These are phyloP conservation scores for Penicillium pulvis DNA, from an alignment of 495 filamentous ascomycete genomes.

Conservation along the genomic window DNA sequence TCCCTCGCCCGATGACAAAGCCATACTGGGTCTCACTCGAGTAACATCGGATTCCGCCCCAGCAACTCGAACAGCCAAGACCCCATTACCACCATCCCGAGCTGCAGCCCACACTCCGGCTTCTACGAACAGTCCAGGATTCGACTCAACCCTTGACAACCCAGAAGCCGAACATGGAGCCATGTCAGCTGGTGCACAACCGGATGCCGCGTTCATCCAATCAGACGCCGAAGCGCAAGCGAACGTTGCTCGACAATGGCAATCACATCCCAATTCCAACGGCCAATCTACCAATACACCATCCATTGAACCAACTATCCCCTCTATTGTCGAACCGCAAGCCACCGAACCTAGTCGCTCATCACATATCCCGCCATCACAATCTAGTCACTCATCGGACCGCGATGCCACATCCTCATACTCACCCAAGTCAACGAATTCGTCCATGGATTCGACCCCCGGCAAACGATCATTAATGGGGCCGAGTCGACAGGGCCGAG, in stretches of 20 bases:
- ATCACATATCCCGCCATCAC: conserved; percentile 28
- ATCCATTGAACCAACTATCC: conserved; percentile 50
- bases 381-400: conserved; percentile 59
- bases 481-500: conserved; percentile 30
- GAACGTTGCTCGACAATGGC: conserved; percentile 39
- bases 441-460: conserved; percentile 23
- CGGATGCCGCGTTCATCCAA: conserved; percentile 13
- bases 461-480: conserved; percentile 31
- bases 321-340: conserved; percentile 72
- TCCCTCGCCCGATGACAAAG: conserved; percentile 42
- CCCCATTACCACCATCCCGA: conserved; percentile 33
- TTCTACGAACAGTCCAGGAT: conserved; percentile 27
- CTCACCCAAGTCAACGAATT: conserved; percentile 25
- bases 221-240: conserved; percentile 11
- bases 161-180: conserved; percentile 26
- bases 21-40: conserved; percentile 59
- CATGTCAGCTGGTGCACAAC: conserved; percentile 3
- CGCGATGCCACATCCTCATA: conserved; percentile 36
- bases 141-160: conserved; percentile 33
- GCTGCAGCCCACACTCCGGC: conserved; percentile 24
- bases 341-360: conserved; percentile 37
- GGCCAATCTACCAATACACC: conserved; percentile 48
- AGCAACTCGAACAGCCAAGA: conserved; percentile 25
- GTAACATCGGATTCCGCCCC: conserved; percentile 73
- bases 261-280: conserved; percentile 48